These are phyloP conservation scores for Cicer pinnatifidum DNA, from an alignment of 306 rosid species.

Conservation along the genomic window DNA sequence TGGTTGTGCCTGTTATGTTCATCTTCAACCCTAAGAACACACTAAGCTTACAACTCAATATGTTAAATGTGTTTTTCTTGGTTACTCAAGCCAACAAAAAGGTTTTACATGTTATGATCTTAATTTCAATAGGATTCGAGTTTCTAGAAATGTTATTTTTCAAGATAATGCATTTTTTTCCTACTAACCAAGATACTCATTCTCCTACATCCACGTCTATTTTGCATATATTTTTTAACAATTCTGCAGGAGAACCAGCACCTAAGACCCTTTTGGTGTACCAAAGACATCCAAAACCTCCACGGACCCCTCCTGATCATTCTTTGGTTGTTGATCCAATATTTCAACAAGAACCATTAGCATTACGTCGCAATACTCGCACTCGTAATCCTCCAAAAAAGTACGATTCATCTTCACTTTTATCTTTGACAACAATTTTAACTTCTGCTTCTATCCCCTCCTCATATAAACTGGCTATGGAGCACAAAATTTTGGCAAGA, in stretches of 20 bases:
- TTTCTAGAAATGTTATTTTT: not conserved
- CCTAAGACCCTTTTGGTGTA: not conserved
- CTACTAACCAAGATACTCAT: not conserved
- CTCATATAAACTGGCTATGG: slow-evolving; percentile 13
- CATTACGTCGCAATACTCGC: not conserved
- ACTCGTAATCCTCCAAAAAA: not conserved
- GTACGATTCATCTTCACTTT: not conserved
- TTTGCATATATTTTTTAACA: not conserved
- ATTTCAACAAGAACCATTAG: not conserved
- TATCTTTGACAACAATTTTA: slow-evolving; percentile 8
- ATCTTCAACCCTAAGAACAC: too few species aligned
- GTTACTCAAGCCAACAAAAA: too few species aligned
- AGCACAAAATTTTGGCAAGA: not conserved
- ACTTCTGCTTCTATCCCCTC: not conserved
- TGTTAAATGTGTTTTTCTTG: too few species aligned
- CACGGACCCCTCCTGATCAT: not conserved
- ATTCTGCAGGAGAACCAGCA: not conserved
- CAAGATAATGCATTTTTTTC: not conserved
- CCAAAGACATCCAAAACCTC: not conserved
- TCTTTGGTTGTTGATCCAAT: not conserved
- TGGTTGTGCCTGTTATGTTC: too few species aligned
- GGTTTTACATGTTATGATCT: too few species aligned
- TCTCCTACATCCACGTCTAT: not conserved
- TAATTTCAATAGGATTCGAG: not conserved
- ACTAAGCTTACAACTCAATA: too few species aligned